Evolutionary conservation across 2,329 filamentous ascomycete species (phyloP), one percentile per base, ranked within the genome.

Genomic region (Neonectria hederae): DNA sequence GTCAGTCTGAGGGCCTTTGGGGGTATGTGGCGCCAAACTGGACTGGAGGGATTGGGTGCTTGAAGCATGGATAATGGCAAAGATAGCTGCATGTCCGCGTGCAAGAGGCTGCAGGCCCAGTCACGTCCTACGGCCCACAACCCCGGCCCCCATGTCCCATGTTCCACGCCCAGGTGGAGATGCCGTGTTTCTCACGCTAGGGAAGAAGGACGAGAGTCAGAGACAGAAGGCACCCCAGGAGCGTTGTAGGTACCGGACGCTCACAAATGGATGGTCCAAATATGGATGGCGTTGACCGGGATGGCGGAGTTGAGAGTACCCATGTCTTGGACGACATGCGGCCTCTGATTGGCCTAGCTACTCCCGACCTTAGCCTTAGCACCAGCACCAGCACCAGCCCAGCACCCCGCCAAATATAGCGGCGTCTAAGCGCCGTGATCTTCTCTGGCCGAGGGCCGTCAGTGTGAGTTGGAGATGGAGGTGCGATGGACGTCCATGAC

Each of bases 371-470:
- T 54, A 58, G 54, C 61, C 61, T 51, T 65, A 63, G 38, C 38
- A 57, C 62, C 58, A 66, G 59, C 21, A n/a, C 66, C 67, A 65
- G 54, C 54, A 59, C 24, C 65, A 65, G 28, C 62, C n/a, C n/a
- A n/a, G n/a, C 65, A 69, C 68, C 65, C 66, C 61, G 65, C 69
- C 71, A 73, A 75, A 73, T 75, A 76, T 76, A 76, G 75, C 65
- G 69, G 64, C 66, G 26, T 56, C 38, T 64, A 65, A 61, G 62
- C 62, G 62, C 62, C 58, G 57, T 65, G 62, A 65, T 65, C 62
- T 65, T 46, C 53, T 65, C 48, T 35, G 42, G 26, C 46, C 46
- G 35, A 8, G 13, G 6, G 30, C 13, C 45, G 45, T 48, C 22
- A 28, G 46, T 49, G n/a, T 17, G 45, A 30, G 45, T 49, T 49